Evolutionary conservation across 306 rosid species (phyloP).

Genomic region (Oemleria cerasiformis): DNA sequence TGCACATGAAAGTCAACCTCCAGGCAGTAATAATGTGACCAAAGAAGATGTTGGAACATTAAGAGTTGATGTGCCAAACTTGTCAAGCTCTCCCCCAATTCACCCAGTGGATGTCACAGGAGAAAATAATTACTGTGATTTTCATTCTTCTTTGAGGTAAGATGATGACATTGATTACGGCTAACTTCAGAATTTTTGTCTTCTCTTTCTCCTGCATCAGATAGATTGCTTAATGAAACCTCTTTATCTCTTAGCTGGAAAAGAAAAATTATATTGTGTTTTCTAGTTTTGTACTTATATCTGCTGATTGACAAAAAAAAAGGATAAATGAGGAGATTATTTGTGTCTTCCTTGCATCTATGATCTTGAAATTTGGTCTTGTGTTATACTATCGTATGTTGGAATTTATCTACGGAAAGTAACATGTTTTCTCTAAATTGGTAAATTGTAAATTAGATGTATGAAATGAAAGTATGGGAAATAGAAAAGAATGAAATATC

Average conservation of each 20-base stretch:
- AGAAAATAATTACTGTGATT: slow-evolving; percentile 39
- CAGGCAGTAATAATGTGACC: slow-evolving; percentile 30
- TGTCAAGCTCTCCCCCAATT: slow-evolving; percentile 46
- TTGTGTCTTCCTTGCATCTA: neutral
- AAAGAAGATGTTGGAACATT: slow-evolving; percentile 30
- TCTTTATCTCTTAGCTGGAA: neutral
- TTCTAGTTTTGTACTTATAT: neutral
- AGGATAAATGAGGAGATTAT: neutral
- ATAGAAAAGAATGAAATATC: neutral
- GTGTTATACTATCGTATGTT: neutral
- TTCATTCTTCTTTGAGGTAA: slow-evolving; percentile 68
- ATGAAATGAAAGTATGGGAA: neutral
- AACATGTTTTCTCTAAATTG: neutral
- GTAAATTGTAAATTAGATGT: neutral
- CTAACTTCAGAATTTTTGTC: neutral
- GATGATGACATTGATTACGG: neutral
- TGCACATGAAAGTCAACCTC: slow-evolving; percentile 38
- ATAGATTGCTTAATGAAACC: neutral
- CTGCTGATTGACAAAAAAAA: neutral
- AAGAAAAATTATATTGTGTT: neutral
- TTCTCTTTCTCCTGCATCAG: too few species aligned
- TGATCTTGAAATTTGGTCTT: neutral
- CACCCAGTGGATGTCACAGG: slow-evolving; percentile 28
- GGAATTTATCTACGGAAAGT: neutral
- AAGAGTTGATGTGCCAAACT: slow-evolving; percentile 30